phyloP scores from a whole-genome alignment of 1,284 basidiomycete genomes.

The Rhizoctonia solani region DNA sequence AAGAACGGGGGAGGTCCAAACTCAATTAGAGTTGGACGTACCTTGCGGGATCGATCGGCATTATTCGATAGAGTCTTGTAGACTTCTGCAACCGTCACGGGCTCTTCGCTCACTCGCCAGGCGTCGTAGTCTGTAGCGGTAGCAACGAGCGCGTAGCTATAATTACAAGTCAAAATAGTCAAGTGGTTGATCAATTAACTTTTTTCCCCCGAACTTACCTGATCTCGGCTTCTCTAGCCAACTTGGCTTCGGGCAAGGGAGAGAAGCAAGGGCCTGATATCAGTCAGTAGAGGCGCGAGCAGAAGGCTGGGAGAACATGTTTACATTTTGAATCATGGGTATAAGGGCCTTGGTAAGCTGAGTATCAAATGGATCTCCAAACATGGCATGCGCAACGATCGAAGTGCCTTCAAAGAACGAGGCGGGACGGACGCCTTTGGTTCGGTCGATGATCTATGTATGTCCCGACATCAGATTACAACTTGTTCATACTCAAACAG shows the following conservation, averaged over 20 bases:
- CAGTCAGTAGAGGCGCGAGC: not conserved
- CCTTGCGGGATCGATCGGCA: constrained; percentile 77
- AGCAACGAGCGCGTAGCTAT: constrained; percentile 85
- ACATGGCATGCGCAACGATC: constrained; percentile 90
- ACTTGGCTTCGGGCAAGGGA: constrained; percentile 86
- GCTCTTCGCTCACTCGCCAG: constrained; percentile 77
- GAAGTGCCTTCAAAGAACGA: constrained; percentile 85
- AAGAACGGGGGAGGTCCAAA: too few species aligned
- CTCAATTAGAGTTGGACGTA: constrained; percentile 47
- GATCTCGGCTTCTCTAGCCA: constrained; percentile 93
- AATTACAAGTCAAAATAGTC: too few species aligned
- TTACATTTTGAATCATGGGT: constrained; percentile 62
- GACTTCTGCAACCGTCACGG: constrained; percentile 88
- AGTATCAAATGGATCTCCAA: constrained; percentile 86
- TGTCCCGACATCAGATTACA: not conserved
- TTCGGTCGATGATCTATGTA: constrained; percentile 83
- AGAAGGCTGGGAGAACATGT: not conserved
- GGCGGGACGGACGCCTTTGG: constrained; percentile 85
- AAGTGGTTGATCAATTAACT: too few species aligned
- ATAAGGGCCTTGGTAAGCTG: constrained; percentile 73
- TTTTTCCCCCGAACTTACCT: constrained; percentile 55
- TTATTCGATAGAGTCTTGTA: constrained; percentile 86
- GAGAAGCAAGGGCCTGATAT: constrained; percentile 15
- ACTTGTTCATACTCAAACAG: too few species aligned
- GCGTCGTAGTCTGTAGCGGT: constrained; percentile 92